phyloP scores from a whole-genome alignment of 2,329 filamentous ascomycete species.

The Didymella arachidicola region DNA sequence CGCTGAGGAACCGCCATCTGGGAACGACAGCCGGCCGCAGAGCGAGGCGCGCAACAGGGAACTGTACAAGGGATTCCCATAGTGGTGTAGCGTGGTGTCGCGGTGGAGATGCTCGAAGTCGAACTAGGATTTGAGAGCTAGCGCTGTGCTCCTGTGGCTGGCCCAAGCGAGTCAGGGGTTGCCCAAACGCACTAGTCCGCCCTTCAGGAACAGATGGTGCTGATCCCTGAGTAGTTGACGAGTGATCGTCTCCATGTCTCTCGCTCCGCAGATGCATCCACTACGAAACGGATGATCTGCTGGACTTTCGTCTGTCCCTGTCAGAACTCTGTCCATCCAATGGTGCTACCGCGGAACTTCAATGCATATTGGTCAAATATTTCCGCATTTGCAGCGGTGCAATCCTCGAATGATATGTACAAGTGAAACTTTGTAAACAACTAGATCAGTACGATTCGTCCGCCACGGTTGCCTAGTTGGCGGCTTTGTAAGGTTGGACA shows the following conservation, averaged over 20 bases:
- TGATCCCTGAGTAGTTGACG: slow-evolving; percentile 33
- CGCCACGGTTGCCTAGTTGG: slow-evolving; percentile 16
- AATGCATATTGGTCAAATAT: slow-evolving; percentile 3
- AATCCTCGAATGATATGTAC: slow-evolving; percentile 8
- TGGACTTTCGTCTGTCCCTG: slow-evolving; percentile 16
- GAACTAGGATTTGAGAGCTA: slow-evolving; percentile 27
- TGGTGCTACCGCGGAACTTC: slow-evolving; percentile 11
- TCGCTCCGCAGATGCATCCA: slow-evolving; percentile 28
- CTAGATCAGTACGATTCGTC: neutral
- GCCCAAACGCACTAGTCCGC: slow-evolving; percentile 9
- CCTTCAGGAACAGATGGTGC: slow-evolving; percentile 33
- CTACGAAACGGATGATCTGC: slow-evolving; percentile 29
- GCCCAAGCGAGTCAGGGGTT: slow-evolving; percentile 42
- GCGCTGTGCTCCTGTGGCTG: slow-evolving; percentile 31
- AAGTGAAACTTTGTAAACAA: slow-evolving; percentile 1
- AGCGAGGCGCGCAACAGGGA: slow-evolving; percentile 19
- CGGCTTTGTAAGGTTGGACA: slow-evolving; percentile 2
- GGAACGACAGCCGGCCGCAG: slow-evolving; percentile 31
- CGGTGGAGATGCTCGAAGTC: slow-evolving; percentile 30
- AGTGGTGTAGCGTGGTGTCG: slow-evolving; percentile 32
- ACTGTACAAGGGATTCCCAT: slow-evolving; percentile 33
- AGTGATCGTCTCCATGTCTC: slow-evolving; percentile 26
- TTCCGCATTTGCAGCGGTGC: slow-evolving; percentile 4
- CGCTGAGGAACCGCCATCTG: slow-evolving; percentile 31
- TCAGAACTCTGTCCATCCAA: slow-evolving; percentile 4